Evolutionary conservation across 257 asterid genomes (phyloP), one percentile per base, ranked within the genome.

Genomic region (Penstemon davidsonii): DNA sequence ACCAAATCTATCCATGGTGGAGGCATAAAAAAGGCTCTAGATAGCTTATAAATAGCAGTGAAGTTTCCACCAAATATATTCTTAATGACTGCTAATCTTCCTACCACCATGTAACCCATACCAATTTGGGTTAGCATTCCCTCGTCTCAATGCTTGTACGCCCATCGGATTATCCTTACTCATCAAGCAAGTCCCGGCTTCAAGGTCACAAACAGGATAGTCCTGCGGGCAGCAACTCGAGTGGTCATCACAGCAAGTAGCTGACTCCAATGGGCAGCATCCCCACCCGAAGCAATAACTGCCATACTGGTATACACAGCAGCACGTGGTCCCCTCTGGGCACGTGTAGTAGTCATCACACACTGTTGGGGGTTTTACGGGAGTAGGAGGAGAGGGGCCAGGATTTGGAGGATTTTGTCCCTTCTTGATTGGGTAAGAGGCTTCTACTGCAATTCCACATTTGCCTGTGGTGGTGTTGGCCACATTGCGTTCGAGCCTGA

Each of bases 401-500:
- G 98, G 98, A 7, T 92, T 92, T 1, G 98, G 97, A 63, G 97
- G 98, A 74, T 92, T 92, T 9, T 68, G 79, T 0, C 98, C 76
- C 0, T 64, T 81, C 81, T 92, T 92, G 40, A 83, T n/a, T 1
- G 97, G 98, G 67, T 92, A 92, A 11, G 98, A 92, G 5, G 98
- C 79, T 69, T 88, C 87, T 8, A 90, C 56, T 4, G 97, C 96
- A 0, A 92, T 90, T 0, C 98, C 98, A 59, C 98, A 92, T 73
- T 88, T 88, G 1, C 98, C 98, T 0, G 87, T 75, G 33, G 71
- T 73, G 43, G n/a, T 57, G 40, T 84, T 78, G 6, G 73, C 88
- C 41, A 84, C 54, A 5, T 90, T 90, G 11, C 96, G 87, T 67
- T 90, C 85, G 10, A 92, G 82, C 77, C 76, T 83, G 75, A 92